Percentiles rank a stretch among this genome's conserved stretches.
phyloP scores from a whole-genome alignment of 2,329 filamentous ascomycete species.

The Cladosporium cucumerinum region DNA sequence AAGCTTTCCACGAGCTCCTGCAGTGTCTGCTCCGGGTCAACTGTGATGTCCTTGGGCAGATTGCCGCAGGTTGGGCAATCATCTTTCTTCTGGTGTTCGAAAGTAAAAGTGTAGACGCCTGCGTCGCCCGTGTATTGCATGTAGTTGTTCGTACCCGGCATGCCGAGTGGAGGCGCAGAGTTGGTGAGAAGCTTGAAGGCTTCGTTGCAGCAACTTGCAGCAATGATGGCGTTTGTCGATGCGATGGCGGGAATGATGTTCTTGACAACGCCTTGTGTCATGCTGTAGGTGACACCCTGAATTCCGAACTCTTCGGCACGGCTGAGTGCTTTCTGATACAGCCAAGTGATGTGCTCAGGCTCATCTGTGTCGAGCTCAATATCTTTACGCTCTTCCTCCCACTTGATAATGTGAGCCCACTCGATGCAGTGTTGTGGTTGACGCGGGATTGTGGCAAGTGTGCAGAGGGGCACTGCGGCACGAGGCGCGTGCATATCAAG shows the following conservation, averaged over 20 bases:
- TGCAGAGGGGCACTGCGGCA: constrained; percentile 93
- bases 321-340: constrained; percentile 77
- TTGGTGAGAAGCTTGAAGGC: constrained; percentile 89
- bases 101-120: constrained; percentile 94
- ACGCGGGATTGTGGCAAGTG: constrained; percentile 89
- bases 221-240: constrained; percentile 94
- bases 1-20: constrained; percentile 82
- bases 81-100: constrained; percentile 87
- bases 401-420: constrained; percentile 98
- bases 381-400: constrained; percentile 71
- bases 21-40: constrained; percentile 69
- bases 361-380: constrained; percentile 90
- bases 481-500: constrained; percentile 98
- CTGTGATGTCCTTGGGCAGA: constrained; percentile 68
- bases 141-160: constrained; percentile 72
- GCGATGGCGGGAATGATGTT: constrained; percentile 99
- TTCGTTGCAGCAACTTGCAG: constrained; percentile 93
- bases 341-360: constrained; percentile 95
- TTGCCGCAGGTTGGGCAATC: constrained; percentile 95
- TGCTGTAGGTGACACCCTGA: constrained; percentile 84
- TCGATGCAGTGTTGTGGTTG: constrained; percentile 98
- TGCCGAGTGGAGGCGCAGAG: constrained; percentile 74
- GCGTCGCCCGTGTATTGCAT: constrained; percentile 99
- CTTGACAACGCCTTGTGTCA: constrained; percentile 97
- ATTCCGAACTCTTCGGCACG: constrained; percentile 89